phyloP scores from a whole-genome alignment of 495 filamentous ascomycete species.

The Ramalina intermedia region DNA sequence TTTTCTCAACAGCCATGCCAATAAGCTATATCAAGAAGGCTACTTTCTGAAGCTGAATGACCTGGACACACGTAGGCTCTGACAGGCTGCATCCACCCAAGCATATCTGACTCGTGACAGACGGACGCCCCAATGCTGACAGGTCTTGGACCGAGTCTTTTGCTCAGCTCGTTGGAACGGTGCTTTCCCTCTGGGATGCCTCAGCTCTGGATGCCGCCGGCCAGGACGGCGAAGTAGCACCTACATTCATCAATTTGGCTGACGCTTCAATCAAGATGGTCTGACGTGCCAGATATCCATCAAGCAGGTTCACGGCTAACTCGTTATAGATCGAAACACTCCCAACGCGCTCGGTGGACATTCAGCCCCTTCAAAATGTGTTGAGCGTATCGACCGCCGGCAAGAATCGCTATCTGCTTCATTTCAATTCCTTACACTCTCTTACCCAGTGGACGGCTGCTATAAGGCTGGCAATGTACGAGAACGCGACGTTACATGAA shows the following conservation, averaged over 20 bases:
- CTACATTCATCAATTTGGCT: slow-evolving; percentile 92
- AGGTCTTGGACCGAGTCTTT: slow-evolving; percentile 95
- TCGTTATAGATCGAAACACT: slow-evolving; percentile 67
- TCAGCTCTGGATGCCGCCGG: slow-evolving; percentile 80
- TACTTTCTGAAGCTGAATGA: slow-evolving; percentile 96
- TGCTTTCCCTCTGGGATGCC: slow-evolving; percentile 92
- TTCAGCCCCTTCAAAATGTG: slow-evolving; percentile 77
- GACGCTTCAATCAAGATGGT: slow-evolving; percentile 98
- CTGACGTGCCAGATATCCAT: slow-evolving; percentile 2
- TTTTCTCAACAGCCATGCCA: slow-evolving; percentile 85
- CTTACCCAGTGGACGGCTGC: slow-evolving; percentile 92
- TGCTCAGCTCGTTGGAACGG: slow-evolving; percentile 87
- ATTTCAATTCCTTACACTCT: slow-evolving; percentile 90
- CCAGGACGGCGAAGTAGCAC: slow-evolving; percentile 69
- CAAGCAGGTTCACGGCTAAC: neutral
- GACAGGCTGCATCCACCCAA: slow-evolving; percentile 2
- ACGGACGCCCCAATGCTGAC: slow-evolving; percentile 72
- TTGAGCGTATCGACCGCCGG: slow-evolving; percentile 90
- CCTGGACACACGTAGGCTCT: slow-evolving; percentile 48
- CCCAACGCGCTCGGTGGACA: slow-evolving; percentile 60
- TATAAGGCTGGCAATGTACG: slow-evolving; percentile 88
- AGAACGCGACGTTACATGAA: slow-evolving; percentile 85
- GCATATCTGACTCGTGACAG: slow-evolving; percentile 30
- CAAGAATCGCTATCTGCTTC: slow-evolving; percentile 84
- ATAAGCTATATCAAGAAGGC: slow-evolving; percentile 94